These are phyloP conservation scores for Phytophthora colocasiae DNA, from an alignment of 352 stramenopile genomes.

Conservation along the genomic window DNA sequence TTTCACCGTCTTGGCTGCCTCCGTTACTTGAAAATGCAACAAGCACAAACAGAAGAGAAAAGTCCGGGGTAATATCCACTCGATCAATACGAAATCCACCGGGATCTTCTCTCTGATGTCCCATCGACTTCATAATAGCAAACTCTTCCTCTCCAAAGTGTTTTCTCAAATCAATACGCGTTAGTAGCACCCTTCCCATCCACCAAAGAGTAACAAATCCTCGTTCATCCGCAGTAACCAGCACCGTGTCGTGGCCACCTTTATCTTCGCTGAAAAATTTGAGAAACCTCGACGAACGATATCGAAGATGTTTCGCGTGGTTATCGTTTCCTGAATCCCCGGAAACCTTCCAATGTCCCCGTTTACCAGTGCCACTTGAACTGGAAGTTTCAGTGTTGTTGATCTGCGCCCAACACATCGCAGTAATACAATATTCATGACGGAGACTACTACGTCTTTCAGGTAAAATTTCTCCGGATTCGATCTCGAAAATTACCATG, in stretches of 20 bases:
- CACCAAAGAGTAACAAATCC: constrained; percentile 67
- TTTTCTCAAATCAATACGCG: constrained; percentile 47
- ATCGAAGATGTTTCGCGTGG: constrained; percentile 36
- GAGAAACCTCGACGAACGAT: constrained; percentile 47
- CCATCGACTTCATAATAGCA: constrained; percentile 20
- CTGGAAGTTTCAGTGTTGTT: not conserved
- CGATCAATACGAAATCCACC: constrained; percentile 40
- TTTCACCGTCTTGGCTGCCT: no score
- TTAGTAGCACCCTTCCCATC: constrained; percentile 58
- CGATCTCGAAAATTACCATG: constrained; percentile 75
- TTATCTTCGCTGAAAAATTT: not conserved
- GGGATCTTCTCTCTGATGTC: not conserved
- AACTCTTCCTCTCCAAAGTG: constrained; percentile 36
- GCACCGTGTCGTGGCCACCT: constrained; percentile 34
- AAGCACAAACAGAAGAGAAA: constrained; percentile 51
- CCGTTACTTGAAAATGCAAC: constrained; percentile 22
- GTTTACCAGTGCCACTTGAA: constrained; percentile 14
- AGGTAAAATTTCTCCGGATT: constrained; percentile 44
- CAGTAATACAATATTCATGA: constrained; percentile 53
- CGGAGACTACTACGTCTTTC: constrained; percentile 43
- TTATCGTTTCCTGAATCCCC: not conserved
- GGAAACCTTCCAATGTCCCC: constrained; percentile 1
- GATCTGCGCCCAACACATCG: constrained; percentile 61
- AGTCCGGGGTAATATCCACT: constrained; percentile 42
- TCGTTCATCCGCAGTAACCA: constrained; percentile 55